Evolutionary conservation across 345 rosid genomes (phyloP), one percentile per base, ranked within the genome.

Genomic region (Arabis hirsuta): DNA sequence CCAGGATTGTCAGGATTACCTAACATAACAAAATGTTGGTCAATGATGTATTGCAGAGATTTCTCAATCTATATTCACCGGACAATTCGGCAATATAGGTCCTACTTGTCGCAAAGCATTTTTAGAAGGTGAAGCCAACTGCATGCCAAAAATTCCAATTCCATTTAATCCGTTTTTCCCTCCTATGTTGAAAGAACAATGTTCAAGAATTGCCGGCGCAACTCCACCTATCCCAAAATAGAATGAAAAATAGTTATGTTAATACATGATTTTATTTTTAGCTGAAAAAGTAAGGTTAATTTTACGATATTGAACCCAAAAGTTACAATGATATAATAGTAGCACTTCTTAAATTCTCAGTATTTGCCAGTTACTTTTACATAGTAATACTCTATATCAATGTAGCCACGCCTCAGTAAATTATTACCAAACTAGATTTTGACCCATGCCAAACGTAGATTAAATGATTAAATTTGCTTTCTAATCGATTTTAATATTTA

Each of bases 31-130:
- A 52, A 52, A 65, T 52, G 47, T 52, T 65, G 24, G 60, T 36
- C 10, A 36, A n/a, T n/a, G n/a, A n/a, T 66, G 71, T 16, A 3
- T 52, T 39, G 24, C 7, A n/a, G 55, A 52, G 27, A 39, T 66
- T 66, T 39, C 51, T 24, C 60, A 52, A 66, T 66, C 51, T 0
- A 39, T 53, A 22, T 9, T 66, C 4, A 52, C 27, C 0, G 19
- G 59, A 10, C 2, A 41, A 0, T 52, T 52, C 7, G 41, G 71
- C 0, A 53, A 47, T 39, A 3, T 66, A 52, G 51, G 51, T 53
- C 19, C 5, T 2, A 16, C 12, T 66, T 66, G 71, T 1, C 39
- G 71, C 27, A 66, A 41, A 3, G 51, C 61, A 3, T 39, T 66
- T 53, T n/a, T 66, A 5, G 51, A 66, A 3, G 60, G 7, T 3